Base-by-base conservation (phyloP, 352 stramenopile genomes). In the Pythium pyrilobum region DNA sequence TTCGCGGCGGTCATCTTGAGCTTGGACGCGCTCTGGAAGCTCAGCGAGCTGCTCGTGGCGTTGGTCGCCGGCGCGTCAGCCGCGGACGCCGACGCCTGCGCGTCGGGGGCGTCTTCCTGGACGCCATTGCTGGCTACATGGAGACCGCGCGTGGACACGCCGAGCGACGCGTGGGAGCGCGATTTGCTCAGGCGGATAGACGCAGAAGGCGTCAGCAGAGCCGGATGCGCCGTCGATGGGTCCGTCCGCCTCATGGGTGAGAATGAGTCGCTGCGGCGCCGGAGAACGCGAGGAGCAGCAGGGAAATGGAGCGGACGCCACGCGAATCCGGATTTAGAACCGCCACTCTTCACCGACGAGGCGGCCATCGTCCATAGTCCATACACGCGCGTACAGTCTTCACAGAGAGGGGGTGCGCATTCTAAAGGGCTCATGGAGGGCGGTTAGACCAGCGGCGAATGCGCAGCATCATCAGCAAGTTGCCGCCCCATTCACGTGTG, bases 1-100 rank as follows among this genome's bases (percentile, higher is more conserved):
- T 39, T 62, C 9, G 43, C 42, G 5, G 59, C 52, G 20, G 56
- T 55, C 20, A 67, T 10, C 33, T 67, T 67, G 20, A 67, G 41
- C 34, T 62, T 59, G 13, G 52, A 55, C 1, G 50, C 37, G 28
- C 39, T 56, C 32, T 59, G 52, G 10, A 67, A 20, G 20, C 40
- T 62, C 23, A 56, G 16, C 5, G 15, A 25, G n/a, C 25, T 23
- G 11, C 12, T 33, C 27, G 28, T 40, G 24, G n/a, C 1, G 23
- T 45, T 46, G 4, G 20, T 11, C 1, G 10, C 20, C 1, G 23
- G 27, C 5, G 16, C 16, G 5, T 10, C 18, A 23, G 31, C 5
- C 16, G 13, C 20, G 11, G 10, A 10, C 12, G 11, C 7, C 8
- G 7, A n/a, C n/a, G n/a, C n/a, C n/a, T 31, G 11, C 18, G 29